phyloP scores from a whole-genome alignment of 2,329 filamentous ascomycete genomes.

The Huntiella abstrusa region DNA sequence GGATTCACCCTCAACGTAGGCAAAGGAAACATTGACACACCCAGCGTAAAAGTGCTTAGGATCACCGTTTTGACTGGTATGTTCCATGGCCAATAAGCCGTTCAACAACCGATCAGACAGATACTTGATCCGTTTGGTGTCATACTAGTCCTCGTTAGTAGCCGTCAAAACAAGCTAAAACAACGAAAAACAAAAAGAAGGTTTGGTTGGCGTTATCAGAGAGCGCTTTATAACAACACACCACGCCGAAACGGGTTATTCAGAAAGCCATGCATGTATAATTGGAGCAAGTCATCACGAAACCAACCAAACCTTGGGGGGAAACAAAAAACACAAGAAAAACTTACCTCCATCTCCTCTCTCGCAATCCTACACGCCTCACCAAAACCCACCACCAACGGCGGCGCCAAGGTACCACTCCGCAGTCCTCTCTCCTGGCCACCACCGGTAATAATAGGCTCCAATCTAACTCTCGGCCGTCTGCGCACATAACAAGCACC shows the following conservation, averaged over 20 bases:
- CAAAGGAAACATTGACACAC: conserved; percentile 96
- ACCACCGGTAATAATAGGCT: conserved; percentile 89
- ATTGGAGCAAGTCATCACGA: conserved; percentile 56
- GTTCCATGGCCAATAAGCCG: conserved; percentile 73
- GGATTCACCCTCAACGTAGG: conserved; percentile 95
- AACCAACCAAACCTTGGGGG: conserved; percentile 12
- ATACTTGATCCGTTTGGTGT: conserved; percentile 62
- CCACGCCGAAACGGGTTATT: conserved; percentile 44
- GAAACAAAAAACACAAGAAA: conserved; percentile 11
- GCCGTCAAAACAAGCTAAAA: neutral
- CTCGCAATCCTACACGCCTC: conserved; percentile 86
- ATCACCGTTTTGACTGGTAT: conserved; percentile 82
- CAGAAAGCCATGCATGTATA: conserved; percentile 82
- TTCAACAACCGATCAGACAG: conserved; percentile 71
- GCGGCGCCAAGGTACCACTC: conserved; percentile 82
- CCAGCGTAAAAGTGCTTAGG: conserved; percentile 73
- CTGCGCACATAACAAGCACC: conserved; percentile 91
- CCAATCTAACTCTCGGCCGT: conserved; percentile 78
- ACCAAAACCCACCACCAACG: conserved; percentile 78
- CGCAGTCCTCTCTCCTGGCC: conserved; percentile 89
- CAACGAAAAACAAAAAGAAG: conserved; percentile 3
- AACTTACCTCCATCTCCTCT: conserved; percentile 73
- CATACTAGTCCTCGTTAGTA: conserved; percentile 47
- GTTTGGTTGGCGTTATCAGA: conserved; percentile 28
- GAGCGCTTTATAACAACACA: conserved; percentile 48